Evolutionary conservation across 768 basidiomycete genomes (phyloP).

Genomic region (Mycena haematopus): DNA sequence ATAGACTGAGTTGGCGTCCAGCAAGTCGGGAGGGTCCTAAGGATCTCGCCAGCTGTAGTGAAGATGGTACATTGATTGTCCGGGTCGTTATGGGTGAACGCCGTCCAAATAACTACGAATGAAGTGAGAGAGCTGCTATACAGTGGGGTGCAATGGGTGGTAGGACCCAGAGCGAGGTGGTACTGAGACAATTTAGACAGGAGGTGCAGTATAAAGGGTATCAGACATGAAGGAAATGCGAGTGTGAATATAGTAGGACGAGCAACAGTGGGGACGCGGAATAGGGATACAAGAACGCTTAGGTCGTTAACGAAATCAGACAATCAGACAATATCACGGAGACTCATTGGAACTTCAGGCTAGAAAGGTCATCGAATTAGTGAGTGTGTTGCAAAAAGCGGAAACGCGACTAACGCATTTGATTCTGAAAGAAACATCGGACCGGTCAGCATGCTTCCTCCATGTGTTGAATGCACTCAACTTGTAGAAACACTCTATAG

Average conservation of each 20-base stretch:
- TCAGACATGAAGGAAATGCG: conserved; percentile 62
- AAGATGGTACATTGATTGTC: conserved; percentile 87
- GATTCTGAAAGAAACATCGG: conserved; percentile 52
- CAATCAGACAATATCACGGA: conserved; percentile 84
- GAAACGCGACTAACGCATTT: conserved; percentile 76
- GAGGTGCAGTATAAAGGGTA: conserved; percentile 71
- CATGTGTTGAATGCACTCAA: conserved; percentile 39
- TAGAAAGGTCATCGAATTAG: conserved; percentile 42
- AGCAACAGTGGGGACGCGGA: conserved; percentile 49
- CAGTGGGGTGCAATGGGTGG: conserved; percentile 61
- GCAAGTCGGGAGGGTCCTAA: conserved; percentile 37
- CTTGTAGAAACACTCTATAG: conserved; percentile 99
- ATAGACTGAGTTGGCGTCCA: conserved; percentile 83
- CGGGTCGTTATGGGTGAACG: conserved; percentile 55
- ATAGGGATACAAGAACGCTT: conserved; percentile 84
- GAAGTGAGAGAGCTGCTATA: conserved; percentile 63
- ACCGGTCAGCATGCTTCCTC: conserved; percentile 27
- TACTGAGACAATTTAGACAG: conserved; percentile 70
- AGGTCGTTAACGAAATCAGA: conserved; percentile 41
- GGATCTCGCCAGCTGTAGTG: conserved; percentile 86
- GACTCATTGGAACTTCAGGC: conserved; percentile 92
- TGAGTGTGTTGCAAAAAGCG: background rate
- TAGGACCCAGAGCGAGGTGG: conserved; percentile 49
- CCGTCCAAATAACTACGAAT: conserved; percentile 49
- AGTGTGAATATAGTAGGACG: conserved; percentile 54